Base-by-base conservation (phyloP, 352 stramenopile genomes). In the Blastocystis hominis region DNA sequence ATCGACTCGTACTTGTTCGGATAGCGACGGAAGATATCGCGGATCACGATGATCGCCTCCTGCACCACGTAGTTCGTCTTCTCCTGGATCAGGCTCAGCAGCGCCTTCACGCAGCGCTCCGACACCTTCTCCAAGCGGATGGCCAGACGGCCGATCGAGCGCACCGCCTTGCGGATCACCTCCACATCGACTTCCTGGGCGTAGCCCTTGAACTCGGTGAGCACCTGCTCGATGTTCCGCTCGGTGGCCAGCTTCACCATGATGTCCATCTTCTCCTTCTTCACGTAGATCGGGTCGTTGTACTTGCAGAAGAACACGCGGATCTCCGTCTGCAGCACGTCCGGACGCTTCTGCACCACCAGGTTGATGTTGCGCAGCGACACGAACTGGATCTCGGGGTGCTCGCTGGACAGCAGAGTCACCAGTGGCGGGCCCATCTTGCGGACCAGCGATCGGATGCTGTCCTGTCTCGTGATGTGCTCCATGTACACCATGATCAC, bases 181-280 rank as follows among this genome's bases (percentile, higher is more conserved):
- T 98, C 97, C 13, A 98, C 96, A 89, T 99, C 97, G 6, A 98
- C 96, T 86, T 98, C 96, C 1, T 94, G 98, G 6, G 97, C 94
- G 91, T 99, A 99, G 90, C 98, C 96, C 91, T 98, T 98, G 66
- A 99, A 93, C 91, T 98, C 97, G 1, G 98, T 91, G 62, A 99
- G 91, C 88, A 94, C 94, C 91, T 98, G 96, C 89, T 99, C 97
- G 89, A 98, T 97, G 91, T 98, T 99, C 70, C 94, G 93, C 90
- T 98, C 96, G 17, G 92, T 96, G 1, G 97, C 96, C 0, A 99
- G 90, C 38, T 97, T 96, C 78, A 99, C 98, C 81, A 99, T 98
- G 88, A 98, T 98, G 90, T 99, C 96, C 13, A 99, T 92, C 90
- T 99, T 99, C 90, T 99, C 96, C 95, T 98, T 98, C 91, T 97